Evolutionary conservation across 2,329 filamentous ascomycete species (phyloP), one percentile per base, ranked within the genome.

Genomic region (Xylaria sp.): DNA sequence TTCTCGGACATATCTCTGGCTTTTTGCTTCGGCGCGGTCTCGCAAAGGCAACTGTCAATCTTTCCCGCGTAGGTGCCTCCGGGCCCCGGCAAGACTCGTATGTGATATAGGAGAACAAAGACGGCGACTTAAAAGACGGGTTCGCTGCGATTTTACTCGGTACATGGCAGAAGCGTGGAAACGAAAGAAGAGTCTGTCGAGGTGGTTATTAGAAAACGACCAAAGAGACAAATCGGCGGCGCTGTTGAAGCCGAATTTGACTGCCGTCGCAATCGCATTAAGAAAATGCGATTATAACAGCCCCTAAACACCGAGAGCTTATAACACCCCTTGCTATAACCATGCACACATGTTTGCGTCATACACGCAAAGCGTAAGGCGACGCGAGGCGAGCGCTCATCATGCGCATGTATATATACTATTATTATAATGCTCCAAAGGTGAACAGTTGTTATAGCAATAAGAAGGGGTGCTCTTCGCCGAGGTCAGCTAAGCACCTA

Each of bases 1-100:
- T 82, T 82, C 71, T 85, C 82, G 70, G 82, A 79, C 82, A 84
- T 84, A 73, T 74, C 71, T 74, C 66, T 46, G 55, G 65, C 60
- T 59, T 58, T 69, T 56, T 44, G 69, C 20, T 69, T 72, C 68
- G 67, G 52, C 59, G 57, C 46, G 37, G 65, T 66, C 56, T 69
- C 66, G 44, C 54, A 55, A 55, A 6, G 52, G 54, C 57, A 48
- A 39, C 41, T 20, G 48, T 41, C 63, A 52, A 46, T 60, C 55
- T 65, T 58, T 18, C 41, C 34, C 60, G 50, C 51, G 23, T 20
- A 55, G 18, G 28, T 50, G 23, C 51, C 34, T 67, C 57, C 37
- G 51, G 52, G 58, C 23, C 41, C 50, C 54, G 50, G 55, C 44
- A 52, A 41, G 37, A 61, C 39, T 63, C 2, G 46, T 23, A 31